phyloP scores from a whole-genome alignment of 192 early-diverging fungal genomes.

The Kickxella alabastrina region DNA sequence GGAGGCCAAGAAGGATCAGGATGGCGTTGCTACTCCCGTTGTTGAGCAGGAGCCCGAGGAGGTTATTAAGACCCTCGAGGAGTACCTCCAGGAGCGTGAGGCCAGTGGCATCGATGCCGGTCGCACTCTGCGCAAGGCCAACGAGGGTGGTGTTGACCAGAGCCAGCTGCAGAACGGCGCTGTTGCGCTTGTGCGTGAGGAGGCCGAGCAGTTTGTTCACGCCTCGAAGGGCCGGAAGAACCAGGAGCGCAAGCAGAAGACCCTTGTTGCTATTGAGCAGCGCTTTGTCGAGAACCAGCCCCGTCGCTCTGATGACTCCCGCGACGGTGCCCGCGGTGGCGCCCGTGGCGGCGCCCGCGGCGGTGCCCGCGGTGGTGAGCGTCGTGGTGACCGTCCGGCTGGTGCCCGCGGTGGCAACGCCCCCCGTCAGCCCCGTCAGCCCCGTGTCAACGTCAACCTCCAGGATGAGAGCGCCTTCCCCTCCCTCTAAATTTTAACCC shows the following conservation, averaged over 20 bases:
- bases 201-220: constrained; percentile 71
- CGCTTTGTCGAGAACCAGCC: constrained; percentile 67
- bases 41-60: constrained; percentile 70
- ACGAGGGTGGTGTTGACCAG: constrained; percentile 78
- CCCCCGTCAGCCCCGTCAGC: constrained; percentile 46
- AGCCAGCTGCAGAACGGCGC: constrained; percentile 78
- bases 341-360: constrained; percentile 48
- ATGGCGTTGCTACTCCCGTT: constrained; percentile 33
- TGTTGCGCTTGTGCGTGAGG: constrained; percentile 65
- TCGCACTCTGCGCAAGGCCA: constrained; percentile 71
- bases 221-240: constrained; percentile 57
- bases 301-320: too few species aligned
- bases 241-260: constrained; percentile 72
- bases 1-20: constrained; percentile 43
- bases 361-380: constrained; percentile 46
- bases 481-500: constrained; percentile 36
- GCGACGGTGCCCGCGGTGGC: constrained; percentile 60
- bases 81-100: constrained; percentile 76
- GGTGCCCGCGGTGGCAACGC: constrained; percentile 51
- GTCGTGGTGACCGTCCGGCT: too few species aligned
- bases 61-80: constrained; percentile 77
- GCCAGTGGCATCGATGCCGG: constrained; percentile 54
- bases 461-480: constrained; percentile 73
- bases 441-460: constrained; percentile 65
- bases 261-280: constrained; percentile 72